Percentiles rank a stretch among this genome's conserved stretches.
Evolutionary conservation across 805 yeast species (phyloP).

Genomic region (Cyberlindnera maclurae): DNA sequence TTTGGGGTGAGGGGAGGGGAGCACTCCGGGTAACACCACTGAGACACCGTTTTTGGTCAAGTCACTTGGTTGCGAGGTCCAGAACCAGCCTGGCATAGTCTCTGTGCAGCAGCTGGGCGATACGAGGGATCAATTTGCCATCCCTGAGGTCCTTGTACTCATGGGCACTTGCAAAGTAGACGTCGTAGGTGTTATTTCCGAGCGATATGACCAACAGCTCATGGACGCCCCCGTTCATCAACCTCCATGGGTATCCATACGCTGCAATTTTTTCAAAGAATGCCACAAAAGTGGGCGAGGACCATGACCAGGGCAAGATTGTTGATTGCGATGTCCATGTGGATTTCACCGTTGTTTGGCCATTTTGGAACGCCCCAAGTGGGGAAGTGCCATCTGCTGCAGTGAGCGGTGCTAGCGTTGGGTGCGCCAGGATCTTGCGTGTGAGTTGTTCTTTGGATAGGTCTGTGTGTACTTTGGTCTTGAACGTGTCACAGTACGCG

Average conservation of each 20-base stretch:
- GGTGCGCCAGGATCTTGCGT: background rate
- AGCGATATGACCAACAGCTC: constrained; percentile 12
- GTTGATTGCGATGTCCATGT: constrained; percentile 3
- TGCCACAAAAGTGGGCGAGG: constrained; percentile 3
- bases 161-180: constrained; percentile 17
- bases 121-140: constrained; percentile 18
- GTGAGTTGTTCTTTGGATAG: background rate
- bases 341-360: background rate
- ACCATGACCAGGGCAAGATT: constrained; percentile 9
- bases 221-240: constrained; percentile 22
- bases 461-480: constrained; percentile 4
- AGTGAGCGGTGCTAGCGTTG: background rate
- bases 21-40: too few relatives aligned
- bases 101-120: constrained; percentile 11
- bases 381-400: background rate
- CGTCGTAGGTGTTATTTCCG: constrained; percentile 8
- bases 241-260: constrained; percentile 23
- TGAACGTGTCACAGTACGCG: constrained; percentile 19
- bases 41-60: too few relatives aligned
- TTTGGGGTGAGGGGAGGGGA: too few relatives aligned
- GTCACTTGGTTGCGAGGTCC: background rate
- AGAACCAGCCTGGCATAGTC: constrained; percentile 18
- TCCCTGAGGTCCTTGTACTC: constrained; percentile 20
- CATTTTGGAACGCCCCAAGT: background rate
- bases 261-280: constrained; percentile 13